These are phyloP conservation scores for Zea luxurians DNA, from an alignment of 176 grass and related monocot genomes.

Conservation along the genomic window DNA sequence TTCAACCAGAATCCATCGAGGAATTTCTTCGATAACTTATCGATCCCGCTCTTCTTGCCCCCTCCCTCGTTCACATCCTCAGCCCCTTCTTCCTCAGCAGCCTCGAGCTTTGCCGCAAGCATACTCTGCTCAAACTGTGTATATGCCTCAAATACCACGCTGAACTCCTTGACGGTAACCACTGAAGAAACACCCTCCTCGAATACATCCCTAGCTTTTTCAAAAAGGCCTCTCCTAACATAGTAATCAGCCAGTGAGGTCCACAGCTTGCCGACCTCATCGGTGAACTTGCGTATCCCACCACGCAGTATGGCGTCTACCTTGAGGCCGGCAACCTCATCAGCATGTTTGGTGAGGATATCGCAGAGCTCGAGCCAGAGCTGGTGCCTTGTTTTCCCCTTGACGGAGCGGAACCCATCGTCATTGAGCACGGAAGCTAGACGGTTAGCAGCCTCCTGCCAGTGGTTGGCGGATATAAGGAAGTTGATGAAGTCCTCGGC, in stretches of 20 bases:
- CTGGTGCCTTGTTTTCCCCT: slow-evolving; percentile 81
- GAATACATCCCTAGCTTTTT: slow-evolving; percentile 73
- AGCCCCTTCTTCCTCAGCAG: slow-evolving; percentile 56
- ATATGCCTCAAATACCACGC: slow-evolving; percentile 80
- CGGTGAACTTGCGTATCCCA: slow-evolving; percentile 70
- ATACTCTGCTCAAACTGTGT: slow-evolving; percentile 85
- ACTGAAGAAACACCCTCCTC: slow-evolving; percentile 77
- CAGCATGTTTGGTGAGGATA: slow-evolving; percentile 71
- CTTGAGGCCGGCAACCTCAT: slow-evolving; percentile 71
- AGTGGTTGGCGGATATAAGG: slow-evolving; percentile 52
- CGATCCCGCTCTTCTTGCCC: slow-evolving; percentile 44
- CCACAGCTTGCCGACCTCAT: slow-evolving; percentile 82
- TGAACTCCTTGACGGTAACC: slow-evolving; percentile 73
- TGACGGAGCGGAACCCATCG: slow-evolving; percentile 71
- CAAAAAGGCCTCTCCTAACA: slow-evolving; percentile 64
- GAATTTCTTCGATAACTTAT: slow-evolving; percentile 61
- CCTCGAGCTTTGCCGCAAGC: slow-evolving; percentile 71
- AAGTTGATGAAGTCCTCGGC: slow-evolving; percentile 84
- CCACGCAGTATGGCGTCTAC: slow-evolving; percentile 77
- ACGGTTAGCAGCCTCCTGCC: slow-evolving; percentile 74
- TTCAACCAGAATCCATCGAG: slow-evolving; percentile 73
- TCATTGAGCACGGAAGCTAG: slow-evolving; percentile 72
- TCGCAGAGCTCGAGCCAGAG: slow-evolving; percentile 87
- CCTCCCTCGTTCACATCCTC: slow-evolving; percentile 37
- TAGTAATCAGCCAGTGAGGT: slow-evolving; percentile 81